Evolutionary conservation across 2,329 filamentous ascomycete genomes (phyloP), one percentile per base, ranked within the genome.

Genomic region (Teratosphaeria zuluensis): DNA sequence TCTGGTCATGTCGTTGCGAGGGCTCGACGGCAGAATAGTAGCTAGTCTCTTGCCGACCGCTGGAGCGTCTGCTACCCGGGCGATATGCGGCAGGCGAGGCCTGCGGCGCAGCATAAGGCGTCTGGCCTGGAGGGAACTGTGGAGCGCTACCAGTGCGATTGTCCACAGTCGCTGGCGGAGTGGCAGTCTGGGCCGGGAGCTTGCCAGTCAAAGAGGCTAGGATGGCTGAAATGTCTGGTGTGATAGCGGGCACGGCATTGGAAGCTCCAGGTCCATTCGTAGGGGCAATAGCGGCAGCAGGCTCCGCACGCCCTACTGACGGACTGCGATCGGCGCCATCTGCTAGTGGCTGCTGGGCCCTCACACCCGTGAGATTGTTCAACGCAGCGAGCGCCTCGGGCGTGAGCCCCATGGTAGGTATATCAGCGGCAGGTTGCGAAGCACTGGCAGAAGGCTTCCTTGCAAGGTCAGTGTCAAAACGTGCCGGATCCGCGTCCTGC

Each of bases 381-480:
- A 68, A 60, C 42, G 65, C 65, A 33, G 64, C 64, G 7, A 67
- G 59, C 9, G 63, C 66, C 59, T 69, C 66, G 2, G 65, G 63
- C 12, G 61, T 55, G 12, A 66, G 59, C 51, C 58, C 56, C n/a
- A 42, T 16, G 35, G 4, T 42, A 16, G 35, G 9, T 42, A 16
- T 16, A 16, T 12, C 14, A 5, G 35, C 35, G 12, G 35, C 35
- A 42, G 35, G 12, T 21, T 62, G 59, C 21, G 56, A 59, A 3
- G 28, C 7, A 33, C 28, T 54, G 11, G 31, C 56, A 24, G 58
- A 30, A 28, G 33, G 35, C 52, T 64, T 67, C 55, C 63, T 63
- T 33, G 65, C 61, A 24, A 67, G 59, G 64, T 71, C 68, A 8
- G 67, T 69, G 58, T 71, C 69, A 53, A 67, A 70, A 19, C 63